Evolutionary conservation across 441 rosid species (phyloP), one percentile per base, ranked within the genome.

Genomic region (Erysimum pusillum): DNA sequence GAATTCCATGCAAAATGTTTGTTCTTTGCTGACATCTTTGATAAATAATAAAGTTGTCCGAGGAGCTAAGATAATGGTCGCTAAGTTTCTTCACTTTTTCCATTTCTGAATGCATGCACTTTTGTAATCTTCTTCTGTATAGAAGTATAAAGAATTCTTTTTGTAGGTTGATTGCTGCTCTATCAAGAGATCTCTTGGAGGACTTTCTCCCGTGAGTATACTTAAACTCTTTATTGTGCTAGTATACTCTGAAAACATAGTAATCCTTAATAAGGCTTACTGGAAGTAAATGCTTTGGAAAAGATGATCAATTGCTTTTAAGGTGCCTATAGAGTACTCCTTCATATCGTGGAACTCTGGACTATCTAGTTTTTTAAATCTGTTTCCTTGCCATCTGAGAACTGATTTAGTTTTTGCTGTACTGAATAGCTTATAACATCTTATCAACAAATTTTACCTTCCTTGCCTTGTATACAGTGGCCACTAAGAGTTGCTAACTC

Each of bases 141-240:
- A 46, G 25, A 44, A 62, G 31, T 71, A 59, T 57, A 48, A 75
- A 25, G 1, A 39, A 9, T 73, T 58, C 41, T 49, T 74, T 78
- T 70, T 76, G 74, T 96, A 94, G 99, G 85, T 82, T 93, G 90
- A 81, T 89, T 71, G 94, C 93, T 69, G 94, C 90, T 41, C 88
- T 93, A 67, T 90, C 97, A 59, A 93, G 97, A 83, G 99, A 96
- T 85, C 88, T 93, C 69, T 82, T 89, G 31, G 82, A 87, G 63
- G 99, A 90, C 51, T 90, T 92, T 61, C 46, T 85, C 53, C 84
- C 79, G 97, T 93, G 82, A 90, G 98, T 89, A 69, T 69, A 76
- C 70, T 79, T 53, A 35, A 70, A 76, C 52, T 52, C 64, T 41
- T 69, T 60, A 49, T 69, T 22, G 42, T 63, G 13, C 28, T 74